These are phyloP conservation scores for Pythium phragmiticola DNA, from an alignment of 352 stramenopile genomes.

Conservation along the genomic window DNA sequence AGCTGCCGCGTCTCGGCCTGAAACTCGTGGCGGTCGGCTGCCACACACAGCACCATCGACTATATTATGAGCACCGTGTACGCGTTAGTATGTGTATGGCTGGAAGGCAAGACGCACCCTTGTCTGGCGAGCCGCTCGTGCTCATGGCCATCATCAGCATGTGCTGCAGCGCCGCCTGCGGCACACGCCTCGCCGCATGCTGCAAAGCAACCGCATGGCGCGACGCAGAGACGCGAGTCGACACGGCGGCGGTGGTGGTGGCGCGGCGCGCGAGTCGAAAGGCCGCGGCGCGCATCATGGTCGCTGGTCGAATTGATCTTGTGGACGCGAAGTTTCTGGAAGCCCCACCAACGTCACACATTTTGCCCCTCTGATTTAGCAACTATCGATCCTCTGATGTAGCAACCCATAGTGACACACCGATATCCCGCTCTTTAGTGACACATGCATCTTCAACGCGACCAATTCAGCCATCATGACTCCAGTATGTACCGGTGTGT, in stretches of 20 bases:
- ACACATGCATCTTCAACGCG: background rate
- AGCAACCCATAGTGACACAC: background rate
- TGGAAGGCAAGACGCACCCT: background rate
- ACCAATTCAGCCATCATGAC: background rate
- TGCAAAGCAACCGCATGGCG: background rate
- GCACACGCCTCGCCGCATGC: slow-evolving; percentile 1
- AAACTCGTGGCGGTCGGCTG: slow-evolving; percentile 88
- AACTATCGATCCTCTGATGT: background rate
- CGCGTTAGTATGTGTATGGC: background rate
- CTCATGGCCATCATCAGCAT: slow-evolving; percentile 23
- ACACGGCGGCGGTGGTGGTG: slow-evolving; percentile 5
- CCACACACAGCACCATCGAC: background rate
- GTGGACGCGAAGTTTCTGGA: slow-evolving; percentile 32
- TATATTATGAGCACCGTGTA: background rate
- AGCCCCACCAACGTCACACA: slow-evolving; percentile 9
- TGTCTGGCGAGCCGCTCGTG: slow-evolving; percentile 10
- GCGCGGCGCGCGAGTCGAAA: slow-evolving; percentile 43
- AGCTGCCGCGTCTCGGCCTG: slow-evolving; percentile 95
- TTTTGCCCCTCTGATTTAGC: background rate
- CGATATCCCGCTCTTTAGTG: background rate
- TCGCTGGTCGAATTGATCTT: background rate
- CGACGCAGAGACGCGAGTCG: background rate
- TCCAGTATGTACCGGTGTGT: background rate
- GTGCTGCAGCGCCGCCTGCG: slow-evolving; percentile 19
- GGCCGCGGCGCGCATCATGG: slow-evolving; percentile 52